Evolutionary conservation across 768 basidiomycete species (phyloP), one percentile per base, ranked within the genome.

Genomic region (Suillus lakei): DNA sequence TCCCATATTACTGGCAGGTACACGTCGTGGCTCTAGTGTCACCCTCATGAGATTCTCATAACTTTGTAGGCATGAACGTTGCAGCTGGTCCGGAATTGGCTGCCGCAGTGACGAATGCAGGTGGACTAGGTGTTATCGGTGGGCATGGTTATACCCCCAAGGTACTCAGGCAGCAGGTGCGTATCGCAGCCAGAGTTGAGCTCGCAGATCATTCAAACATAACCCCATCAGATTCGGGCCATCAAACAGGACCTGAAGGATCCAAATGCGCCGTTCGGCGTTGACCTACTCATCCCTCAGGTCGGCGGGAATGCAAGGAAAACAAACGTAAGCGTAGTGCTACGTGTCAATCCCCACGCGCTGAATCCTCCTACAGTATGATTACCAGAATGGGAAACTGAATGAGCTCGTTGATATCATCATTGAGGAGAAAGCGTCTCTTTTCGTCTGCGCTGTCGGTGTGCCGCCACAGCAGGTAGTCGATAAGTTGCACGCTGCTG

Each of bases 361-460:
- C 60, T 69, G 43, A 69, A 36, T 44, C 21, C 16, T 10, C 36
- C 36, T 13, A 5, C 67, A 93, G 92, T 88, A 86, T 64, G 93
- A 97, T 75, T 97, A 98, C 79, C 96, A 95, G 55, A 90, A 92
- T 66, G 96, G 96, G 18, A 85, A 93, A 69, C 85, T 98, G 10
- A 82, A 88, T 23, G 91, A 93, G 30, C 85, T 98, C 36, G 86
- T 98, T 63, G 86, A 95, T 68, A 91, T 97, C 39, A 96, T 98
- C 74, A 94, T 97, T 73, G 92, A 96, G 64, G 95, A 97, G 79
- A 93, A 92, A 74, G 80, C 93, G 0, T 79, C 86, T 32, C 87
- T 98, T 13, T 98, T 98, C 76, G 96, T 98, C 64, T 98, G 90
- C 68, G 95, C 95, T 36, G 85, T 96, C 51, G 95, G 95, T 69